phyloP scores from a whole-genome alignment of 106 monocot genomes.

The Dendrobium officinale region DNA sequence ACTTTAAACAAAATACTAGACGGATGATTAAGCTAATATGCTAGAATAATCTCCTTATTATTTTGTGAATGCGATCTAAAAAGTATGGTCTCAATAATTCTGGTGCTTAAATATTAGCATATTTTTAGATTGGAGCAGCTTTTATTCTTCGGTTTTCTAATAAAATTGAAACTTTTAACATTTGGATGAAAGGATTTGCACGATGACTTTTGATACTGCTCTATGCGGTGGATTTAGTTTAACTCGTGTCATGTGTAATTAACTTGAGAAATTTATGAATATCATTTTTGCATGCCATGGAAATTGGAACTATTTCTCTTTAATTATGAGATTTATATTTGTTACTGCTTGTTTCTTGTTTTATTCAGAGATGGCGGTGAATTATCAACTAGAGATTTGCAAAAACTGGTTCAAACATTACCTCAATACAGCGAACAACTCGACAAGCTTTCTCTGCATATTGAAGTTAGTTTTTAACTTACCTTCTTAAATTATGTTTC shows the following conservation, averaged over 20 bases:
- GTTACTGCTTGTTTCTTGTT: not conserved
- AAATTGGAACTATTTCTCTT: not conserved
- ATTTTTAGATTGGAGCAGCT: not conserved
- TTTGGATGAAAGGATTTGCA: not conserved
- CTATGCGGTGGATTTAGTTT: not conserved
- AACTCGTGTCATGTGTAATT: not conserved
- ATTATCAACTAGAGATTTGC: slow-evolving; percentile 19
- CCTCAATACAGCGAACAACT: slow-evolving; percentile 13
- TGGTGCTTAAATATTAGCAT: not conserved
- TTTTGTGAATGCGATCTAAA: not conserved
- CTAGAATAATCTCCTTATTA: not conserved
- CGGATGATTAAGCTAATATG: not conserved
- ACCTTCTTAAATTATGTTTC: not conserved
- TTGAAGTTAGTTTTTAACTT: slow-evolving; percentile 8
- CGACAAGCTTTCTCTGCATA: slow-evolving; percentile 13
- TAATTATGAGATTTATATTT: not conserved
- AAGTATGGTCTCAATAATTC: not conserved
- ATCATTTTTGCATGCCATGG: not conserved
- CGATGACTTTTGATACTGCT: not conserved
- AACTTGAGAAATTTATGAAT: not conserved
- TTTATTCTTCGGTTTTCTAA: not conserved
- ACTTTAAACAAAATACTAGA: not conserved
- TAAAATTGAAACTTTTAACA: not conserved
- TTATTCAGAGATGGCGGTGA: slow-evolving; percentile 9
- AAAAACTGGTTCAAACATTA: slow-evolving; percentile 18